Base-by-base conservation (phyloP, 805 yeast species). In the Candida arabinofermentans region DNA sequence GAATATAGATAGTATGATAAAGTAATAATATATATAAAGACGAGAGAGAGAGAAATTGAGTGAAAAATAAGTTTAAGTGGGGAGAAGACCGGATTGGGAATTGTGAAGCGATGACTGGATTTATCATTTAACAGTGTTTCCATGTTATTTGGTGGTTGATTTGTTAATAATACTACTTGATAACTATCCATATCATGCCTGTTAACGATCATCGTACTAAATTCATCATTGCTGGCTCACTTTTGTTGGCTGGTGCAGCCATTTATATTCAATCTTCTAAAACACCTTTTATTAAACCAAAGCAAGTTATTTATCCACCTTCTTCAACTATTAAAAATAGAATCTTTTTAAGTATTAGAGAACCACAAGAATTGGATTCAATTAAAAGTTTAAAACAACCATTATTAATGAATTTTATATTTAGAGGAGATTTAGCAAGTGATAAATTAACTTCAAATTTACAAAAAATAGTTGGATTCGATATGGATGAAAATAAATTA, bases 381-480 rank as follows among this genome's bases (percentile, higher is more conserved):
- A 52, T 74, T 23, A 50, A 80, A 27, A 56, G 79, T 24, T 65
- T 72, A 41, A 73, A 77, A 43, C 71, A 74, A 12, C 93, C 95
- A 1, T 62, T 85, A 41, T 60, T 86, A 35, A 67, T 86, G 53
- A 83, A 86, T 59, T 87, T 87, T 64, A 84, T 89, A 1, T 67
- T 75, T 33, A 56, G 78, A 42, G 87, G 87, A 8, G 87, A 83
- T 50, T 66, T 73, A 3, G 66, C 72, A 19, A 78, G 83, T 46
- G 79, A 83, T 55, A 71, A 71, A 44, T 70, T 83, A 29, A 83
- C 91, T 1, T 76, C 77, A 17, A 72, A 80, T 2, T 64, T 87
- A 44, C 81, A 78, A 50, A 58, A 72, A 36, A 67, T 78, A 5
- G 70, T 79, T 8, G 65, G 69, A 18, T 60, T 62, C 37, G 75